These are phyloP conservation scores for Ambrosiella xylebori DNA, from an alignment of 2,329 filamentous ascomycete species.

Conservation along the genomic window DNA sequence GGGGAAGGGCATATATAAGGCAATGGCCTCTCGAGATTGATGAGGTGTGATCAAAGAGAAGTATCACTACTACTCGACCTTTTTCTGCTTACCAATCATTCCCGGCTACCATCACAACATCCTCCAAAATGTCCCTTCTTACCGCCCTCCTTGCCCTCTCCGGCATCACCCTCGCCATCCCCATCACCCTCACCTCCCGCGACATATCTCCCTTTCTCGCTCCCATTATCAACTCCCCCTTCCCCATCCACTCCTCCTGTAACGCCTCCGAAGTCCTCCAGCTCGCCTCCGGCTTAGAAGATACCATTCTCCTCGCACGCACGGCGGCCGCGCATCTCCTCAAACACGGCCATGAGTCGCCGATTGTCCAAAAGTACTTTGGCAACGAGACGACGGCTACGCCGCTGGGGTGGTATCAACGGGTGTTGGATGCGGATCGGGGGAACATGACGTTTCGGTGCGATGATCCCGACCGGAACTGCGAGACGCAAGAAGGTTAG, in stretches of 20 bases:
- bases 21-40: no score
- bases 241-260: constrained; percentile 42
- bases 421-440: constrained; percentile 40
- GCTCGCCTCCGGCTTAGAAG: constrained; percentile 37
- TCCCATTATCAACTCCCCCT: not conserved
- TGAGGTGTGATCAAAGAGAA: no score
- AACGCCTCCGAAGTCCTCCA: constrained; percentile 43
- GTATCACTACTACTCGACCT: not conserved
- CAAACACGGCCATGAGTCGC: constrained; percentile 37
- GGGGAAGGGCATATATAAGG: no score
- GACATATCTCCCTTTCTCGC: not conserved
- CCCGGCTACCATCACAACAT: not conserved
- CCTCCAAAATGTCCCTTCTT: not conserved
- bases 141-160: not conserved
- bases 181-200: not conserved
- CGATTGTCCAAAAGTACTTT: constrained; percentile 50
- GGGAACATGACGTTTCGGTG: constrained; percentile 44
- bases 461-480: constrained; percentile 51
- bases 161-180: not conserved
- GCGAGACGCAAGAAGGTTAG: constrained; percentile 29
- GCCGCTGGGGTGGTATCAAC: constrained; percentile 45
- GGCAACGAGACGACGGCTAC: constrained; percentile 39
- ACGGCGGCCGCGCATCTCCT: constrained; percentile 48
- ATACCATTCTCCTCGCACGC: constrained; percentile 37
- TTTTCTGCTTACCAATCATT: not conserved